Percentiles rank a stretch among this genome's conserved stretches.
Evolutionary conservation across 23 red algal species (phyloP).

Genomic region (Gracilariopsis chorda): DNA sequence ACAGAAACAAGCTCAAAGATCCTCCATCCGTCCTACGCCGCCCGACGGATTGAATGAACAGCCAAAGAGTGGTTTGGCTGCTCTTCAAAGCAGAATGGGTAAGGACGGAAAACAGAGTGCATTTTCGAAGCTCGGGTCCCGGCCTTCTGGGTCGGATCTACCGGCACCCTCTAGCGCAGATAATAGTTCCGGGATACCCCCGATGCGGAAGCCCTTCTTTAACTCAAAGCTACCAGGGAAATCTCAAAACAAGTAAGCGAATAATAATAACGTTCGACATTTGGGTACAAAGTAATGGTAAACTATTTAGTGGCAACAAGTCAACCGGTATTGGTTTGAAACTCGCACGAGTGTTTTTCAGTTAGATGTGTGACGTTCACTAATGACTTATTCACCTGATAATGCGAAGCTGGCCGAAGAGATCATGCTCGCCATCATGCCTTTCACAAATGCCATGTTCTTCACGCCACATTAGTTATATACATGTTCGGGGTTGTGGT

Average conservation of each 20-base stretch:
- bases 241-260: not conserved
- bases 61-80: not conserved
- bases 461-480: not conserved
- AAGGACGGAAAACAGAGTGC: not conserved
- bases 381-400: too few relatives aligned
- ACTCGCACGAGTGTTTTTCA: too few relatives aligned
- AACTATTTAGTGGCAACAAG: not conserved
- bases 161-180: not conserved
- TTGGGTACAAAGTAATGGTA: not conserved
- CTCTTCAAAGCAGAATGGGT: not conserved
- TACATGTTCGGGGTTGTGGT: not conserved
- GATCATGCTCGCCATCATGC: too few relatives aligned
- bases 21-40: not conserved
- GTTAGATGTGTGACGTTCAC: too few relatives aligned
- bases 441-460: too few relatives aligned
- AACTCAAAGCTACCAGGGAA: not conserved
- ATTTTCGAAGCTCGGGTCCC: not conserved
- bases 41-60: not conserved
- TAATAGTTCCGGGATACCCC: not conserved
- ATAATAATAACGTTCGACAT: not conserved
- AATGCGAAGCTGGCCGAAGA: too few relatives aligned
- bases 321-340: too few relatives aligned
- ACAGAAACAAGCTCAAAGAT: not conserved
- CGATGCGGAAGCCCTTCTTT: not conserved
- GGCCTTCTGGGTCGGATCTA: not conserved